Evolutionary conservation across 257 asterid species (phyloP).

Genomic region (Rauvolfia tetraphylla): DNA sequence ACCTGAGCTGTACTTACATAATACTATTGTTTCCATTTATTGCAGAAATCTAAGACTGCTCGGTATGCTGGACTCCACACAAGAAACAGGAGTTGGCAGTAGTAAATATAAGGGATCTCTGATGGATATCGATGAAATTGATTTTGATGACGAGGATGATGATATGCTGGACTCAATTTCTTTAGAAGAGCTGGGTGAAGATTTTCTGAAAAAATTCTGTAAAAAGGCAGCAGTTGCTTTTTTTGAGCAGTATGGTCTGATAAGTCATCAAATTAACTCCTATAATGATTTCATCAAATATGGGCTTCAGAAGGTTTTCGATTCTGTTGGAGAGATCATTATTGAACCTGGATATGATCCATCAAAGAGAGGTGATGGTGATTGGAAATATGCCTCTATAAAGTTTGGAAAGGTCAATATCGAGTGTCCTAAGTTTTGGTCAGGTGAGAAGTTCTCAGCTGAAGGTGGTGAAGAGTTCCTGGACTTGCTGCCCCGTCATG

Average conservation of each 20-base stretch:
- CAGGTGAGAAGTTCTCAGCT: conserved; percentile 53
- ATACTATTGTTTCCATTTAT: not conserved
- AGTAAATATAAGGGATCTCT: conserved; percentile 17
- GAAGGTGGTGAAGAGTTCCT: conserved; percentile 49
- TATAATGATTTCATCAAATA: conserved; percentile 60
- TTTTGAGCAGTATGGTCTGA: conserved; percentile 68
- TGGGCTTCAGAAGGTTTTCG: conserved; percentile 70
- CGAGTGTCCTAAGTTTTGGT: conserved; percentile 54
- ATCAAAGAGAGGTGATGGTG: conserved; percentile 70
- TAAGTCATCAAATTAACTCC: conserved; percentile 83
- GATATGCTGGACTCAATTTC: conserved; percentile 37
- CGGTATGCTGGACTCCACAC: conserved; percentile 5
- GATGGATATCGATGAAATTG: conserved; percentile 46
- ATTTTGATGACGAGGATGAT: conserved; percentile 48
- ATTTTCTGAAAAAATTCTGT: conserved; percentile 46
- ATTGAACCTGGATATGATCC: conserved; percentile 84
- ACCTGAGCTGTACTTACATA: not conserved
- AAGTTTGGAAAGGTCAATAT: conserved; percentile 76
- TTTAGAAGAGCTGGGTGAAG: conserved; percentile 44
- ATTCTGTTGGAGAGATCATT: conserved; percentile 68
- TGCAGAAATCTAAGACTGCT: conserved; percentile 8
- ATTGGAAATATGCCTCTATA: conserved; percentile 70
- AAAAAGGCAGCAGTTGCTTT: conserved; percentile 63
- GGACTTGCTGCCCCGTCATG: conserved; percentile 72
- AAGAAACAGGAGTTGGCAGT: conserved; percentile 23